These are phyloP conservation scores for Coniosporium tulheliwenetii DNA, from an alignment of 2,329 filamentous ascomycete genomes.

Conservation along the genomic window DNA sequence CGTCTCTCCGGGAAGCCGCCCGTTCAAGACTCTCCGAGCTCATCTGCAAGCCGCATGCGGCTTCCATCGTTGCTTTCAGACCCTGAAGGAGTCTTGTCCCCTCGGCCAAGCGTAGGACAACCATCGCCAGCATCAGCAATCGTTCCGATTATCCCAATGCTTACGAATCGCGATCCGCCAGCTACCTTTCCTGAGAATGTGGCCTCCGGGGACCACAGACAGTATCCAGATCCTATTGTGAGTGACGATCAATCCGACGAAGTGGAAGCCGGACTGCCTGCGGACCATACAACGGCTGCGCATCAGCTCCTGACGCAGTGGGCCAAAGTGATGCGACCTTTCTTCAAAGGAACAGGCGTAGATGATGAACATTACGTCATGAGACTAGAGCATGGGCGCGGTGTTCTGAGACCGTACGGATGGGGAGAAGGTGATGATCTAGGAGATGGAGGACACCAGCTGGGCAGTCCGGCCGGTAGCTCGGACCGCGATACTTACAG, in stretches of 20 bases:
- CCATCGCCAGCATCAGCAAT: too few species aligned
- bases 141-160: too few species aligned
- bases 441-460: conserved; percentile 8
- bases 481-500: conserved; percentile 6
- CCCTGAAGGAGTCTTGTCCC: too few species aligned
- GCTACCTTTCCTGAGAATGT: too few species aligned
- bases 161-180: too few species aligned
- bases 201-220: too few species aligned
- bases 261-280: conserved; percentile 53
- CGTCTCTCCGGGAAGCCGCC: conserved; percentile 1
- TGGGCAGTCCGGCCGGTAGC: conserved; percentile 3
- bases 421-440: conserved; percentile 22
- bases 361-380: conserved; percentile 18
- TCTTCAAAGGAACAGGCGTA: conserved; percentile 1
- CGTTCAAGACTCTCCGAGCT: too few species aligned
- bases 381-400: conserved; percentile 17
- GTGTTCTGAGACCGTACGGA: conserved; percentile 18
- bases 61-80: too few species aligned
- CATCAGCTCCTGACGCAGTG: conserved; percentile 43
- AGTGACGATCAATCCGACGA: conserved; percentile 15
- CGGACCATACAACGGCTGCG: conserved; percentile 81
- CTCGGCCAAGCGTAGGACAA: too few species aligned
- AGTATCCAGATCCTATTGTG: too few species aligned
- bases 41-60: too few species aligned
- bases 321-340: too few species aligned